Evolutionary conservation across 805 yeast genomes (phyloP).

Genomic region (Ogataea salicorniae): DNA sequence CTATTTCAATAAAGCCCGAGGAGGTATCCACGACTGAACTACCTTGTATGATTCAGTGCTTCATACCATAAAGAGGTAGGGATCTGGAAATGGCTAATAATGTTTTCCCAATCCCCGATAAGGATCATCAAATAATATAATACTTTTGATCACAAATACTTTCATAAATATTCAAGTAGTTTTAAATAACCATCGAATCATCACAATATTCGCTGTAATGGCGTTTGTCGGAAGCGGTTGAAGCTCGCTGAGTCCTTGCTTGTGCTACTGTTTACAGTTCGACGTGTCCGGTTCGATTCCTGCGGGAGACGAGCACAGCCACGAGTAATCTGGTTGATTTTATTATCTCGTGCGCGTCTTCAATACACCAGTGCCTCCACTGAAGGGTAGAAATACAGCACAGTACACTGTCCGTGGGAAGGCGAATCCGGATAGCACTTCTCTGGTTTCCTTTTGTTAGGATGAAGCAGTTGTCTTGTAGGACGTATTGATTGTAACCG

Average conservation of each 20-base stretch:
- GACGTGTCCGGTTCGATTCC: slow-evolving; percentile 42
- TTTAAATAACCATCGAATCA: too few relatives aligned
- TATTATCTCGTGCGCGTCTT: slow-evolving; percentile 14
- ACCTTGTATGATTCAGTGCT: too few relatives aligned
- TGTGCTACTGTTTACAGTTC: slow-evolving; percentile 22
- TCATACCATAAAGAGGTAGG: too few relatives aligned
- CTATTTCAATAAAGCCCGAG: too few relatives aligned
- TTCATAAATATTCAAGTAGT: too few relatives aligned
- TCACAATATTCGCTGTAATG: too few relatives aligned
- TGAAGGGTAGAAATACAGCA: slow-evolving; percentile 44
- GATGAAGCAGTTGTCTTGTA: slow-evolving; percentile 16
- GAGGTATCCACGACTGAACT: too few relatives aligned
- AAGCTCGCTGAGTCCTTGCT: slow-evolving; percentile 15
- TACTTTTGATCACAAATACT: too few relatives aligned
- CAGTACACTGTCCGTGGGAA: slow-evolving; percentile 37
- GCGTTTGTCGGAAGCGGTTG: slow-evolving; percentile 30
- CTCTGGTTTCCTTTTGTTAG: slow-evolving; percentile 26
- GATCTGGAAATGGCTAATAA: too few relatives aligned
- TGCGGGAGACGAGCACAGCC: slow-evolving; percentile 30
- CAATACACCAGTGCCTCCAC: slow-evolving; percentile 31
- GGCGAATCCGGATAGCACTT: slow-evolving; percentile 36
- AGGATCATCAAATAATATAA: too few relatives aligned
- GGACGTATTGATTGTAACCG: slow-evolving; percentile 22
- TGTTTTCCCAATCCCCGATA: too few relatives aligned
- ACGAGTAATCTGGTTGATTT: slow-evolving; percentile 29